Percentiles rank a stretch among this genome's conserved stretches.
phyloP scores from a whole-genome alignment of 371 early-diverging fungal species.

The Nosema bombycis region DNA sequence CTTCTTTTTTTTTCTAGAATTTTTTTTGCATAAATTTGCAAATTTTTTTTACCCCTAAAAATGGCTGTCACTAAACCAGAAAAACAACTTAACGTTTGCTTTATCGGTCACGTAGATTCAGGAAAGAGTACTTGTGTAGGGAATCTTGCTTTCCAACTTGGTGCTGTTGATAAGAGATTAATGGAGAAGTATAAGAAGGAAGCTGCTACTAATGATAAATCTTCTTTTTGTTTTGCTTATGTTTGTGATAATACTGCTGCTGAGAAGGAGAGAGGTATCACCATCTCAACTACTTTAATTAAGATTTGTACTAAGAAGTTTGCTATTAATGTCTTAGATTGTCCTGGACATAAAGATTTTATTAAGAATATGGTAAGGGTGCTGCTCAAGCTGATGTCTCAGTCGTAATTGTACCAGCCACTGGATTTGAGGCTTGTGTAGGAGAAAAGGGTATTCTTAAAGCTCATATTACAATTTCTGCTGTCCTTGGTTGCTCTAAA shows the following conservation, averaged over 20 bases:
- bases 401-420: conserved; percentile 88
- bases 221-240: conserved; percentile 66
- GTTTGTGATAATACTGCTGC: conserved; percentile 64
- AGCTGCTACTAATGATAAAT: conserved; percentile 74
- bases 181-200: conserved; percentile 97
- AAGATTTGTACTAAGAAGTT: conserved; percentile 76
- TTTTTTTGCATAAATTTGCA: too few species aligned
- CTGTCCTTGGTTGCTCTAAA: conserved; percentile 52
- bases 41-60: neutral
- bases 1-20: too few species aligned
- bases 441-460: conserved; percentile 93
- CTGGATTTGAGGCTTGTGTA: conserved; percentile 98
- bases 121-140: conserved; percentile 97
- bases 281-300: conserved; percentile 74
- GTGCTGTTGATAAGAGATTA: conserved; percentile 95
- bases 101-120: conserved; percentile 98
- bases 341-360: conserved; percentile 97
- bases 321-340: conserved; percentile 66
- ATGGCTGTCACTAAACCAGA: neutral
- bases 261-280: conserved; percentile 73
- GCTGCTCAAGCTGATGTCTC: conserved; percentile 78
- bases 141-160: conserved; percentile 94
- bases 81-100: conserved; percentile 70
- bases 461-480: conserved; percentile 92
- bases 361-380: conserved; percentile 94